Conservation (phyloP, 2,329 filamentous ascomycete species). For the Fusarium bactridioides region DNA sequence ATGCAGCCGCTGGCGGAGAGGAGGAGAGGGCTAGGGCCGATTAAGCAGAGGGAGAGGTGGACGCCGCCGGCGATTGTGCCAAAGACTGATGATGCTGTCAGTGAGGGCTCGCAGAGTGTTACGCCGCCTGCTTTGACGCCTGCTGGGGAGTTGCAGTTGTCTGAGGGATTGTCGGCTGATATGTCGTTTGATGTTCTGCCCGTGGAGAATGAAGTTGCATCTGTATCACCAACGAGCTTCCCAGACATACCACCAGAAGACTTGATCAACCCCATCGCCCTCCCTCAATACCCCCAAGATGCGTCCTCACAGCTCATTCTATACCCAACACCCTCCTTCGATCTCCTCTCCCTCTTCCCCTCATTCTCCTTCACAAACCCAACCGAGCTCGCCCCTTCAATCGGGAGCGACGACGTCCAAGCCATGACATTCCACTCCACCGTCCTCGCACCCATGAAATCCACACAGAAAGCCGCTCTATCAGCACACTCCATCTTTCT, state of each 20-base stretch:
- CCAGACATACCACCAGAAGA: not conserved
- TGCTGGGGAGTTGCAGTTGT: not conserved
- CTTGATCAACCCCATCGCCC: not conserved
- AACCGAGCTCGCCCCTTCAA: not conserved
- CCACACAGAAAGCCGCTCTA: not conserved
- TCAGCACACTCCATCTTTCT: conserved; percentile 13
- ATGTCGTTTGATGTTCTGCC: not conserved
- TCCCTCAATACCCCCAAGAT: not conserved
- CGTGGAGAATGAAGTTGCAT: accelerated
- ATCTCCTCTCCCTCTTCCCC: not conserved
- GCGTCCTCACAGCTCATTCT: not conserved
- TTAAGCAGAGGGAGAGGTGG: not conserved
- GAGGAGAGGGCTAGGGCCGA: not conserved
- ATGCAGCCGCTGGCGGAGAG: not conserved
- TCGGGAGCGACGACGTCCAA: conserved; percentile 7
- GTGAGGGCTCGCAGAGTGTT: not conserved
- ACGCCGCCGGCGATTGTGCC: not conserved
- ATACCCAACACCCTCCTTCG: conserved; percentile 2
- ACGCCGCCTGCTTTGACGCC: not conserved
- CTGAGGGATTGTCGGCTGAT: accelerated
- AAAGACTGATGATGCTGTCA: not conserved
- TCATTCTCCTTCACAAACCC: conserved; percentile 6
- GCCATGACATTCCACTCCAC: conserved; percentile 15
- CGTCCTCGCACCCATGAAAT: conserved; percentile 11
- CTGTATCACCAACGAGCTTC: not conserved